A percentile compares a stretch with the other conserved stretches of the same genome.
These are phyloP conservation scores for Ophiocordyceps camponoti-rufipedis DNA, from an alignment of 2,329 filamentous ascomycete species.

Conservation along the genomic window DNA sequence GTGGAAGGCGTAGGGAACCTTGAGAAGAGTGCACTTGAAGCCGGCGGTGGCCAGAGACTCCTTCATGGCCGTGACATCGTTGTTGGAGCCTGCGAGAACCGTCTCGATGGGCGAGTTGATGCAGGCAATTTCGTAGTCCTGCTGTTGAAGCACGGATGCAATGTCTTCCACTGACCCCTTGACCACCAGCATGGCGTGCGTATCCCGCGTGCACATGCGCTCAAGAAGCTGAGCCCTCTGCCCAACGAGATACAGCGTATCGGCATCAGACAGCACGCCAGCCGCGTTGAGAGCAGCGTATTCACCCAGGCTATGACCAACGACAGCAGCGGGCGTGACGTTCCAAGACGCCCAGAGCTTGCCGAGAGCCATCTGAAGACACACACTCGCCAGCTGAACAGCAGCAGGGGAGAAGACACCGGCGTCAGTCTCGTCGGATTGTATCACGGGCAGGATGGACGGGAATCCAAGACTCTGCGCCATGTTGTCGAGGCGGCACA, in stretches of 20 bases:
- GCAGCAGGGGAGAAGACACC: constrained; percentile 3
- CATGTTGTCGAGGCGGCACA: constrained; percentile 12
- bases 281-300: constrained; percentile 42
- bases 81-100: constrained; percentile 8
- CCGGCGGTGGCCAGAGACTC: neutral
- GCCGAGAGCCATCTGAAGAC: constrained; percentile 20
- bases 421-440: constrained; percentile 8
- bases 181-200: constrained; percentile 13
- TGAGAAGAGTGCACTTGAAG: constrained; percentile 12
- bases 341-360: constrained; percentile 18
- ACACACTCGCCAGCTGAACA: constrained; percentile 17
- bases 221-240: constrained; percentile 34
- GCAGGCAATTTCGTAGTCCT: constrained; percentile 24
- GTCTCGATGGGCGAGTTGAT: constrained; percentile 43
- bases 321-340: constrained; percentile 21
- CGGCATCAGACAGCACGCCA: constrained; percentile 37
- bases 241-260: constrained; percentile 43
- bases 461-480: constrained; percentile 14
- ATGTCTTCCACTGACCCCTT: constrained; percentile 6
- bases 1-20: constrained; percentile 5
- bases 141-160: constrained; percentile 8
- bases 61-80: constrained; percentile 10
- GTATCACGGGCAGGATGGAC: constrained; percentile 21
- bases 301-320: constrained; percentile 38
- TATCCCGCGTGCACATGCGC: constrained; percentile 25